phyloP scores from a whole-genome alignment of 495 filamentous ascomycete species.

The Trichoderma reesei region DNA sequence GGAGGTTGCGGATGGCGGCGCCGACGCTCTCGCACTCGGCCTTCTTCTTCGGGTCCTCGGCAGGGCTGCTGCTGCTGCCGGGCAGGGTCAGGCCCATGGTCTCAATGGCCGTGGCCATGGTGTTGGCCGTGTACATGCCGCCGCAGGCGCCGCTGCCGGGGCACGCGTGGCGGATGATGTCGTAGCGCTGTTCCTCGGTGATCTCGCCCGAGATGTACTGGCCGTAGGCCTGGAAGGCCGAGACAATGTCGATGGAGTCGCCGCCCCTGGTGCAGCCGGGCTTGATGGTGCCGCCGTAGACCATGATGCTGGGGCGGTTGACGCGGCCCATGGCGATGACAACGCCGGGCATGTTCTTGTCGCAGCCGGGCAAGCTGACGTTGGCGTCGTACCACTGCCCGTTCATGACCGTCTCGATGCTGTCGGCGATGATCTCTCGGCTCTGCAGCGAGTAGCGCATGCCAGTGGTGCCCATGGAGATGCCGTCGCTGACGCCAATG shows the following conservation, averaged over 20 bases:
- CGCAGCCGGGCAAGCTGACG: slow-evolving; percentile 95
- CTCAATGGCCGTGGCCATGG: slow-evolving; percentile 96
- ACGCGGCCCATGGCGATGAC: slow-evolving; percentile 95
- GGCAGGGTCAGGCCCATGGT: slow-evolving; percentile 91
- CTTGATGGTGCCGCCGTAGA: slow-evolving; percentile 92
- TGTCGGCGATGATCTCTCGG: slow-evolving; percentile 92
- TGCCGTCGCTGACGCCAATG: slow-evolving; percentile 82
- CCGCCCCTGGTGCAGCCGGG: slow-evolving; percentile 75
- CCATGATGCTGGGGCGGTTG: slow-evolving; percentile 90
- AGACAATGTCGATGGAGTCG: slow-evolving; percentile 84
- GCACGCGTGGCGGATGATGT: slow-evolving; percentile 92
- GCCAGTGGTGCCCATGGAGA: slow-evolving; percentile 72
- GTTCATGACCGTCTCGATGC: slow-evolving; percentile 96
- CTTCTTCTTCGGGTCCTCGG: slow-evolving; percentile 76
- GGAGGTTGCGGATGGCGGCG: slow-evolving; percentile 73
- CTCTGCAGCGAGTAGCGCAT: slow-evolving; percentile 96
- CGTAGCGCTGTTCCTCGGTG: slow-evolving; percentile 78
- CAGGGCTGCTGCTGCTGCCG: slow-evolving; percentile 86
- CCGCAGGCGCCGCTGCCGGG: slow-evolving; percentile 90
- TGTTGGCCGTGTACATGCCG: slow-evolving; percentile 99
- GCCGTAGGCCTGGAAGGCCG: slow-evolving; percentile 95
- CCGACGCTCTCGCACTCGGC: slow-evolving; percentile 80
- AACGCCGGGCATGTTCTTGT: slow-evolving; percentile 99
- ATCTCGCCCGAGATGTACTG: slow-evolving; percentile 90
- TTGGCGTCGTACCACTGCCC: slow-evolving; percentile 99